Evolutionary conservation across 2,329 filamentous ascomycete species (phyloP), one percentile per base, ranked within the genome.

Genomic region (Hypoxylon sp.): DNA sequence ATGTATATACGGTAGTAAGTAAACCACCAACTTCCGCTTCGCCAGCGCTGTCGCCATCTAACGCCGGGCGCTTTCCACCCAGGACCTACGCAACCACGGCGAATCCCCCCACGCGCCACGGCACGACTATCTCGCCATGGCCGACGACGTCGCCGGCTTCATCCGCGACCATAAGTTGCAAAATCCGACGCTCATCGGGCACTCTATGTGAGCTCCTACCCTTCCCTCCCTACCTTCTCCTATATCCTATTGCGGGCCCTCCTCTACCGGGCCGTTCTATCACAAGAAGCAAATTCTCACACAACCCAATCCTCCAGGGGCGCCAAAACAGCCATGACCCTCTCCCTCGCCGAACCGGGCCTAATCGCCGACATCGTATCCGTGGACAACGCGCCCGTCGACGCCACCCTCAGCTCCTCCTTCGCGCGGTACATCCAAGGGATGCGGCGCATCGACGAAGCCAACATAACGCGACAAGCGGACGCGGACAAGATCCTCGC

Each of bases 41-140:
- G 30, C 23, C 36, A 6, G 34, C 38, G 34, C 53, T 3, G 9
- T 49, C 71, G 52, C 9, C 28, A n/a, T 49, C 56, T 75, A 62
- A 71, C 56, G 11, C 13, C 60, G 28, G 34, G 56, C 69, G 41
- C 65, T 43, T 36, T 61, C 60, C 72, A 66, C 52, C 41, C 46
- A 94, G 91, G 95, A 98, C 79, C 87, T 97, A 17, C 89, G 95
- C 73, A 98, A 98, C 77, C 95, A 98, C 82, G 95, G 95, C 75
- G 91, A 97, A 41, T 97, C 93, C 1, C 92, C 93, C 1, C 94
- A 98, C 80, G 79, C 89, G 56, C 81, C 84, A 0, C 84, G 83
- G 1, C 96, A 98, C 79, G 91, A 95, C 81, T 98, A 98, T 79
- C 79, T 81, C 1, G 86, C 89, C 48, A 94, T 98, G 87, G 93